Conservation (phyloP, 1,139 yeast species). For the Taiozyma sp. region DNA sequence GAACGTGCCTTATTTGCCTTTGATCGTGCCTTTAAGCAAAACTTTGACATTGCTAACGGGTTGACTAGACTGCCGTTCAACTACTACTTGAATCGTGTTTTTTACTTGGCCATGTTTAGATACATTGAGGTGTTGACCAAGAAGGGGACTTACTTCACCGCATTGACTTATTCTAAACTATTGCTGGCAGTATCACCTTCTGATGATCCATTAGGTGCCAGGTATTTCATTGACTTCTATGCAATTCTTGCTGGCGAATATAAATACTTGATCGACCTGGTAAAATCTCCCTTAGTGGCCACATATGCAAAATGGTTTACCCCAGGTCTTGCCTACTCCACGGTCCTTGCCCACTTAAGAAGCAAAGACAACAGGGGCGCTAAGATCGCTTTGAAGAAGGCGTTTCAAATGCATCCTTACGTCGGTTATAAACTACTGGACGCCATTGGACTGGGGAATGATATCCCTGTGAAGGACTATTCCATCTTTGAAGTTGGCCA, state of each 20-base stretch:
- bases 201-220: slow-evolving; percentile 81
- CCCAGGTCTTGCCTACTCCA: slow-evolving; percentile 68
- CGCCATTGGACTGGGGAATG: slow-evolving; percentile 27
- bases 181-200: slow-evolving; percentile 67
- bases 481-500: slow-evolving; percentile 27
- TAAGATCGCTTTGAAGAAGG: slow-evolving; percentile 38
- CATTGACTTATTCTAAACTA: slow-evolving; percentile 68
- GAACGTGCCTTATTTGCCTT: slow-evolving; percentile 78
- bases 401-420: slow-evolving; percentile 56
- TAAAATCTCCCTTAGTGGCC: slow-evolving; percentile 48
- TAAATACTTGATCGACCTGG: slow-evolving; percentile 53
- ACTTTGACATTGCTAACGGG: slow-evolving; percentile 51
- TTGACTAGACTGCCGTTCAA: slow-evolving; percentile 73
- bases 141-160: slow-evolving; percentile 74
- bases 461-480: slow-evolving; percentile 18
- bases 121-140: slow-evolving; percentile 69
- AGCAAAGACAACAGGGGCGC: slow-evolving; percentile 42
- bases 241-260: slow-evolving; percentile 66
- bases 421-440: slow-evolving; percentile 50
- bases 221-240: slow-evolving; percentile 79
- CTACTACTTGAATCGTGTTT: slow-evolving; percentile 69
- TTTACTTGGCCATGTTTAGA: slow-evolving; percentile 69
- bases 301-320: slow-evolving; percentile 66
- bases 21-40: slow-evolving; percentile 56
- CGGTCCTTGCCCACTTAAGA: slow-evolving; percentile 50